phyloP scores from a whole-genome alignment of 2,329 filamentous ascomycete species.

The Hymenoscyphus scutula region DNA sequence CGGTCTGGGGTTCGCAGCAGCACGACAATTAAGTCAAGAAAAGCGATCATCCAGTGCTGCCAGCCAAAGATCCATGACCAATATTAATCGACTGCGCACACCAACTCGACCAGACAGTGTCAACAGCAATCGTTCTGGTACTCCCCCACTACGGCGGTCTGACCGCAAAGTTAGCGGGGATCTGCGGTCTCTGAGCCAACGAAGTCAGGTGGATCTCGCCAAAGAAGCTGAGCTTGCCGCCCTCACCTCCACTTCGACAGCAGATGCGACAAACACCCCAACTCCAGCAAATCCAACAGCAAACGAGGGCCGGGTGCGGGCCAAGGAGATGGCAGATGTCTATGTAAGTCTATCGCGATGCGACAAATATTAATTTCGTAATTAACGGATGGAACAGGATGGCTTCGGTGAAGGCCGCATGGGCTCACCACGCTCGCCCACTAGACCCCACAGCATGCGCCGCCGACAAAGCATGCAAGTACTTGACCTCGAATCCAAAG shows the following conservation, averaged over 20 bases:
- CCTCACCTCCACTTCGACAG: constrained; percentile 38
- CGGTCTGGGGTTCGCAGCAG: constrained; percentile 32
- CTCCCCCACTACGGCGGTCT: constrained; percentile 69
- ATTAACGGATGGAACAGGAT: constrained; percentile 57
- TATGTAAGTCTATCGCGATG: constrained; percentile 65
- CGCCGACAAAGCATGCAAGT: constrained; percentile 97
- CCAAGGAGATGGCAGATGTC: constrained; percentile 87
- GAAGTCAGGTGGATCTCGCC: constrained; percentile 41
- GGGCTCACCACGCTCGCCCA: constrained; percentile 86
- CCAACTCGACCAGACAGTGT: constrained; percentile 59
- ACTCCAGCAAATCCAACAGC: constrained; percentile 70
- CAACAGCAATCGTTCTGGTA: constrained; percentile 54
- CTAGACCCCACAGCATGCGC: constrained; percentile 90
- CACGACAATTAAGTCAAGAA: constrained; percentile 33
- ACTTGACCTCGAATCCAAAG: constrained; percentile 80
- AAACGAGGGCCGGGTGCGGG: constrained; percentile 82
- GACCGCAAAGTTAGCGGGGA: constrained; percentile 71
- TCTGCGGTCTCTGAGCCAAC: constrained; percentile 66
- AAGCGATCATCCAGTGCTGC: constrained; percentile 31
- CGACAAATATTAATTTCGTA: constrained; percentile 7
- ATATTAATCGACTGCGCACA: constrained; percentile 35
- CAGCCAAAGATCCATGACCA: constrained; percentile 31
- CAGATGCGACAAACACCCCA: constrained; percentile 38
- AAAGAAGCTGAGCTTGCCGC: constrained; percentile 46
- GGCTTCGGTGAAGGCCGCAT: constrained; percentile 86